Conservation (phyloP, 1,284 basidiomycete genomes). For the Malassezia brasiliensis region DNA sequence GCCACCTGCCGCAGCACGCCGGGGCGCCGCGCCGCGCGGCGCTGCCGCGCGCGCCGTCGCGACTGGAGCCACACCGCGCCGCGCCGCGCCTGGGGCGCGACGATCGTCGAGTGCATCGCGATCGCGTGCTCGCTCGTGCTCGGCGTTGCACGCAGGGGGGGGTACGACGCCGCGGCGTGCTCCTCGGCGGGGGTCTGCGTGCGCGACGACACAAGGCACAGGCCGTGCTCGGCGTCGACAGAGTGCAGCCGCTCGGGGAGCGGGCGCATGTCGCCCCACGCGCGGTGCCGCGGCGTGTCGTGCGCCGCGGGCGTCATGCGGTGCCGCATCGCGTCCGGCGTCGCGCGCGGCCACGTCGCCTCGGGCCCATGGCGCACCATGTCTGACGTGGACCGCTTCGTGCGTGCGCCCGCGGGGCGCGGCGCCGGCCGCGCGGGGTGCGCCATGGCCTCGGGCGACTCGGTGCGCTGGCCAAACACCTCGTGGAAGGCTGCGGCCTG, state of each 20-base stretch:
- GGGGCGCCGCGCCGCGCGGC: neutral
- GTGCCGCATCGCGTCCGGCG: neutral
- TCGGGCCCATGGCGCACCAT: neutral
- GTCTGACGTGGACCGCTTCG: neutral
- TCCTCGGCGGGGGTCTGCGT: neutral
- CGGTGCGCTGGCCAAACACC: neutral
- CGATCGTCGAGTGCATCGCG: constrained; percentile 10
- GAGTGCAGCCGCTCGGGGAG: neutral
- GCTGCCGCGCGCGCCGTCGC: neutral
- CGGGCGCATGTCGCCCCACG: neutral
- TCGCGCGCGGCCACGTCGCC: neutral
- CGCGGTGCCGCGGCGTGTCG: neutral
- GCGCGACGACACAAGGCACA: neutral
- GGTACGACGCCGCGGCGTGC: neutral
- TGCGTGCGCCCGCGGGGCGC: neutral
- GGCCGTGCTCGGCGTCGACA: neutral
- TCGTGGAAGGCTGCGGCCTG: neutral
- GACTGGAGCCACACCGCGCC: constrained; percentile 13
- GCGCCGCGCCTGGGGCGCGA: constrained; percentile 16
- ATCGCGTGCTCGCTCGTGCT: constrained; percentile 4
- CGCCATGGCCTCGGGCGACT: neutral
- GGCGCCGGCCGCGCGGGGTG: neutral
- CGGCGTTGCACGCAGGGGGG: neutral
- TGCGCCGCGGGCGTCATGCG: neutral
- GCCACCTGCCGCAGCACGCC: neutral